These are phyloP conservation scores for Bruguiera hainesii DNA, from an alignment of 441 rosid genomes.

Conservation along the genomic window DNA sequence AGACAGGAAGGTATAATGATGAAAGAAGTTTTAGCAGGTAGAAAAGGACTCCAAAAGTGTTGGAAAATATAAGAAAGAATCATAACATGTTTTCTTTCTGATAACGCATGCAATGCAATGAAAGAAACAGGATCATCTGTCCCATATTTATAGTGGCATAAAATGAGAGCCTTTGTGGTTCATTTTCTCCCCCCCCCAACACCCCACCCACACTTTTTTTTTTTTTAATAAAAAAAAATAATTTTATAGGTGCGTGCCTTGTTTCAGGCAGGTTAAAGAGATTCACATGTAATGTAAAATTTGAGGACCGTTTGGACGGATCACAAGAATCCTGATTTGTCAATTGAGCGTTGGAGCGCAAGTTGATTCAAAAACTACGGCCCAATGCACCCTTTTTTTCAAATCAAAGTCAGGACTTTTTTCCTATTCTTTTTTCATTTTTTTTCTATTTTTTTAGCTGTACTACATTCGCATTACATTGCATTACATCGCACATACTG, in stretches of 20 bases:
- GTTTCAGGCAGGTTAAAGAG: constrained; percentile 37
- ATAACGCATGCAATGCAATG: constrained; percentile 19
- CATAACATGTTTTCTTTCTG: constrained; percentile 21
- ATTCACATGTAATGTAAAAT: constrained; percentile 55
- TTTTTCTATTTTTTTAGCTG: no score
- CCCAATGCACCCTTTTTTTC: no score
- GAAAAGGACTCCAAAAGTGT: constrained; percentile 2
- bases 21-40: constrained; percentile 14
- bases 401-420: no score
- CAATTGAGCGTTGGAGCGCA: constrained; percentile 88
- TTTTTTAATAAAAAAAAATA: neutral
- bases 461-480: no score
- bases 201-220: neutral
- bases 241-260: no score
- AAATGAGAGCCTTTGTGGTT: neutral
- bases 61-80: constrained; percentile 18
- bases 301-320: constrained; percentile 73
- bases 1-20: constrained; percentile 71
- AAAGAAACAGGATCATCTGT: constrained; percentile 32
- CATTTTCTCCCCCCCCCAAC: neutral
- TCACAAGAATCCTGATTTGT: constrained; percentile 59
- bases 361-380: constrained; percentile 42
- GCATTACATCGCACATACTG: no score
- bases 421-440: no score
- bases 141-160: constrained; percentile 44